These are phyloP conservation scores for Fusarium incarnatum DNA, from an alignment of 2,329 filamentous ascomycete species.

Conservation along the genomic window DNA sequence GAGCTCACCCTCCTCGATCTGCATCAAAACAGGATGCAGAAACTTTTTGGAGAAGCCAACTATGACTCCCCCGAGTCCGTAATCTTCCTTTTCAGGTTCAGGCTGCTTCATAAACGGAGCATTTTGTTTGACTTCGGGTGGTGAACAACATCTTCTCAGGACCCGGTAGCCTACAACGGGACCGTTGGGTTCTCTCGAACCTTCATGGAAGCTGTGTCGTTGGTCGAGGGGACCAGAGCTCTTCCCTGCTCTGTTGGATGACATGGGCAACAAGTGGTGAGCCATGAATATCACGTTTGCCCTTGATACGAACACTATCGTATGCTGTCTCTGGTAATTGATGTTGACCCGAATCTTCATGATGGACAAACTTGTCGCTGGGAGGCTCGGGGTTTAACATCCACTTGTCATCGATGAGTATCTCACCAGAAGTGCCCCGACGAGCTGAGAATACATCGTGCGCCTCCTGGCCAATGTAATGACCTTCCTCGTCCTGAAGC, in stretches of 20 bases:
- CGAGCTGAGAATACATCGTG: too few species aligned
- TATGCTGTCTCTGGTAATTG: too few species aligned
- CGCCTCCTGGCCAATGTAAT: too few species aligned
- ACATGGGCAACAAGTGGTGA: neutral
- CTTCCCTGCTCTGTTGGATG: neutral
- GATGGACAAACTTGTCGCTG: too few species aligned
- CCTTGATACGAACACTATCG: too few species aligned
- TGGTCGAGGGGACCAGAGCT: neutral
- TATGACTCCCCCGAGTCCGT: neutral
- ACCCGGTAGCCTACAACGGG: neutral
- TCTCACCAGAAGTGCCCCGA: too few species aligned
- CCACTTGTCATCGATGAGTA: too few species aligned
- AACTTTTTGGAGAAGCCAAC: neutral
- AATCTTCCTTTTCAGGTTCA: too few species aligned
- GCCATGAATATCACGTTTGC: neutral
- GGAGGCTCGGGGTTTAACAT: too few species aligned
- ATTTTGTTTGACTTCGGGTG: too few species aligned
- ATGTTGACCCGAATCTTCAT: too few species aligned
- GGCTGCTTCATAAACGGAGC: accelerated
- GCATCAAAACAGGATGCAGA: neutral
- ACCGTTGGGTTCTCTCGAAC: neutral
- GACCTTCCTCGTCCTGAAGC: neutral
- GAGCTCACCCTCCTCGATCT: neutral
- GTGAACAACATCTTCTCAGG: neutral
- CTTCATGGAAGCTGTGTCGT: neutral